Percentiles rank a stretch among this genome's conserved stretches.
phyloP scores from a whole-genome alignment of 2,329 filamentous ascomycete species.

The Calonectria pteridis region DNA sequence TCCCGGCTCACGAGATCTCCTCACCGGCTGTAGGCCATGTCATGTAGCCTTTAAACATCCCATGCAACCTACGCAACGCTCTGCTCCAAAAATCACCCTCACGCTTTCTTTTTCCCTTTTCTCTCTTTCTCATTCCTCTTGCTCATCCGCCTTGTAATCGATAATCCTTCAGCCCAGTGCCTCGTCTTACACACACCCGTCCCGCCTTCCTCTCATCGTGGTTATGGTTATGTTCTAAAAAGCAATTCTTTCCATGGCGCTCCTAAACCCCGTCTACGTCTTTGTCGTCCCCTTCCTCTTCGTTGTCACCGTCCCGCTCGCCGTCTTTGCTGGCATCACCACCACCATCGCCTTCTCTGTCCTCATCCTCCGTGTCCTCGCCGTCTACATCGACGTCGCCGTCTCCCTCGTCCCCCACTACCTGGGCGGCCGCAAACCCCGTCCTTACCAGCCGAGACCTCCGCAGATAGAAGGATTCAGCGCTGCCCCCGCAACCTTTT shows the following conservation, averaged over 20 bases:
- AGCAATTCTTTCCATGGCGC: constrained; percentile 56
- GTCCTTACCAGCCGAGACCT: constrained; percentile 41
- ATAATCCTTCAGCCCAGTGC: constrained; percentile 10
- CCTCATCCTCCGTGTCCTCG: constrained; percentile 69
- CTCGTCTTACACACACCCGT: constrained; percentile 18
- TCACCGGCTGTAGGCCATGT: constrained; percentile 14
- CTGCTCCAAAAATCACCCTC: not conserved
- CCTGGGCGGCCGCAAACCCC: constrained; percentile 57
- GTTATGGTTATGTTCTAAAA: constrained; percentile 36
- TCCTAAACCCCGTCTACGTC: constrained; percentile 67
- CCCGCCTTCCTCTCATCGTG: not conserved
- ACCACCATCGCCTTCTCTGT: constrained; percentile 72
- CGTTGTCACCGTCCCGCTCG: constrained; percentile 72
- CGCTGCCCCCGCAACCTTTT: constrained; percentile 23
- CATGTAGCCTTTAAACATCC: constrained; percentile 18
- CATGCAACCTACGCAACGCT: constrained; percentile 5
- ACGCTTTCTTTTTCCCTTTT: constrained; percentile 9
- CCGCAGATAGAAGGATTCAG: not conserved
- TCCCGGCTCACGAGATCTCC: constrained; percentile 11
- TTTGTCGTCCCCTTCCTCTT: constrained; percentile 73
- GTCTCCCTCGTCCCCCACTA: constrained; percentile 69
- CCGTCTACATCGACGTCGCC: constrained; percentile 74
- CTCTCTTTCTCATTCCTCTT: constrained; percentile 16
- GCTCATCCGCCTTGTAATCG: constrained; percentile 7
- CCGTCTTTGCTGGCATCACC: constrained; percentile 73